Conservation (phyloP, 129 eudicot genomes). For the Lonicera japonica region DNA sequence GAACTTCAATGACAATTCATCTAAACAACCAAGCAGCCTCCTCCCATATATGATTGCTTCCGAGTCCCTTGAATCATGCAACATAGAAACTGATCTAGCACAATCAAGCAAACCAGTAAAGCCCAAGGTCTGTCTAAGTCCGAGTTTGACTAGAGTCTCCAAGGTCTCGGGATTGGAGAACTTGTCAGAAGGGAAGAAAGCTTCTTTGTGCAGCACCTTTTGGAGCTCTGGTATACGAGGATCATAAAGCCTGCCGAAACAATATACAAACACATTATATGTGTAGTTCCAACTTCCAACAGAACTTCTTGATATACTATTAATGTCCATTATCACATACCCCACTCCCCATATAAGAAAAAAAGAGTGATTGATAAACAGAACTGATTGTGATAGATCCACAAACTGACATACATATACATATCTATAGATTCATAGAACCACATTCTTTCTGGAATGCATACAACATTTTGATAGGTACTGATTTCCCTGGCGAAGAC, state of each 20-base stretch:
- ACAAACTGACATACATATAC: too few relatives aligned
- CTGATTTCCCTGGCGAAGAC: not conserved
- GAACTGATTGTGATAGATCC: too few relatives aligned
- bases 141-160: conserved; percentile 66
- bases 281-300: not conserved
- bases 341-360: too few relatives aligned
- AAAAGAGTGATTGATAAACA: too few relatives aligned
- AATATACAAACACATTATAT: not conserved
- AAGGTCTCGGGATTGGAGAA: conserved; percentile 65
- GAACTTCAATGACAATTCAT: conserved; percentile 50
- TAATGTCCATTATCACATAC: not conserved
- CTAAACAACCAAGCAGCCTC: conserved; percentile 60
- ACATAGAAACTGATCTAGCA: conserved; percentile 82
- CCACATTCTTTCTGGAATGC: not conserved
- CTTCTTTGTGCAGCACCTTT: conserved; percentile 52
- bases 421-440: too few relatives aligned
- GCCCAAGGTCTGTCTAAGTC: conserved; percentile 61
- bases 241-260: conserved; percentile 86
- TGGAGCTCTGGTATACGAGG: conserved; percentile 81
- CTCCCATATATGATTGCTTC: conserved; percentile 47
- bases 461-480: not conserved
- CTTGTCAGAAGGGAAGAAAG: conserved; percentile 72
- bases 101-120: conserved; percentile 73
- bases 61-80: conserved; percentile 50
- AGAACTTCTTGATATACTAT: not conserved